Percentiles rank a stretch among this genome's conserved stretches.
Conservation (phyloP, 1,139 yeast species). For the Pneumocystis sp. region DNA sequence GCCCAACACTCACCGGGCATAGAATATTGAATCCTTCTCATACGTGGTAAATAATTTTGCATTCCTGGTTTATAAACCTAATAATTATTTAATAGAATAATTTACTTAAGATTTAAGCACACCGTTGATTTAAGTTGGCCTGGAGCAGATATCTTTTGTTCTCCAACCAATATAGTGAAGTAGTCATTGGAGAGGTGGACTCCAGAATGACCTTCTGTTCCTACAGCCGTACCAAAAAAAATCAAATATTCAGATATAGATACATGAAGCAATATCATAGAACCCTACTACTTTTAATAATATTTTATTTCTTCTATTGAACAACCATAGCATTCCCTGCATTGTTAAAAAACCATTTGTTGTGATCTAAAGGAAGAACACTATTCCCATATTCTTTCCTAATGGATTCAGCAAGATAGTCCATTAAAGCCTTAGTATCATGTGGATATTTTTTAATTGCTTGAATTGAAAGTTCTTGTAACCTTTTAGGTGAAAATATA, state of each 20-base stretch:
- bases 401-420: conserved; percentile 44
- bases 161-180: conserved; percentile 74
- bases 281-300: conserved; percentile 32
- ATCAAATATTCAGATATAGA: conserved; percentile 88
- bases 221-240: conserved; percentile 74
- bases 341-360: conserved; percentile 90
- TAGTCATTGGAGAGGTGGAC: conserved; percentile 93
- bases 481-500: conserved; percentile 38
- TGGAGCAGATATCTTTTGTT: conserved; percentile 64
- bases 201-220: conserved; percentile 94
- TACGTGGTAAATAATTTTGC: conserved; percentile 55
- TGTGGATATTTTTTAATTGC: conserved; percentile 39
- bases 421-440: conserved; percentile 46
- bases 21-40: conserved; percentile 64
- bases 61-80: conserved; percentile 31
- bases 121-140: conserved; percentile 20
- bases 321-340: conserved; percentile 90
- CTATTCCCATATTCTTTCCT: conserved; percentile 50
- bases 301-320: background rate
- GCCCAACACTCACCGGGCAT: conserved; percentile 70
- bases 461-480: conserved; percentile 30
- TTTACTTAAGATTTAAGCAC: background rate
- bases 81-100: conserved; percentile 1
- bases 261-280: conserved; percentile 89
- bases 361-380: conserved; percentile 52